Percentiles rank a stretch among this genome's conserved stretches.
These are phyloP conservation scores for Daldinia sp. DNA, from an alignment of 2,329 filamentous ascomycete species.

Conservation along the genomic window DNA sequence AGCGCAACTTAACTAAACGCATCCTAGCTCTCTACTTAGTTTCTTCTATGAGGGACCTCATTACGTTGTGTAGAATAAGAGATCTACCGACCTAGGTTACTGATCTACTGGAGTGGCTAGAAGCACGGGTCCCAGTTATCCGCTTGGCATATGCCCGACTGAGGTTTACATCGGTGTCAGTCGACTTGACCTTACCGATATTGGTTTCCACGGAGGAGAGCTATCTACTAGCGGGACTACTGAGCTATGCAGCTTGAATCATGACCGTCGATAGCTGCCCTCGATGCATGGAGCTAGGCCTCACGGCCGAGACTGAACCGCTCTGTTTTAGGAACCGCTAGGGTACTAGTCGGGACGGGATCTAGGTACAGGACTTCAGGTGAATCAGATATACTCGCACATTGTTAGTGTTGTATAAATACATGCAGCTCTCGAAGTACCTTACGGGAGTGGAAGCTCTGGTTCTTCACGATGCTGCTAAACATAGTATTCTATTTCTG, in stretches of 20 bases:
- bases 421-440: neutral
- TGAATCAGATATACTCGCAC: neutral
- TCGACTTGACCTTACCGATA: constrained; percentile 6
- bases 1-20: neutral
- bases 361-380: constrained; percentile 15
- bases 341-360: neutral
- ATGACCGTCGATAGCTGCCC: neutral
- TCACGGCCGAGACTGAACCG: neutral
- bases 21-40: neutral
- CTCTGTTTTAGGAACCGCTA: neutral
- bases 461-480: neutral
- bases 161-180: constrained; percentile 6
- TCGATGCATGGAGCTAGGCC: constrained; percentile 14
- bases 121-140: constrained; percentile 16
- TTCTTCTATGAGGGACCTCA: neutral
- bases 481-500: neutral
- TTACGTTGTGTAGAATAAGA: neutral
- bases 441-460: neutral
- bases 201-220: neutral
- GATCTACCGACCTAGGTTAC: too few species aligned
- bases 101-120: neutral
- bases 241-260: constrained; percentile 7
- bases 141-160: constrained; percentile 26
- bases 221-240: neutral
- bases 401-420: neutral